A percentile compares a stretch with the other conserved stretches of the same genome.
Evolutionary conservation across 805 yeast genomes (phyloP).

Genomic region (Teunomyces kruisii): DNA sequence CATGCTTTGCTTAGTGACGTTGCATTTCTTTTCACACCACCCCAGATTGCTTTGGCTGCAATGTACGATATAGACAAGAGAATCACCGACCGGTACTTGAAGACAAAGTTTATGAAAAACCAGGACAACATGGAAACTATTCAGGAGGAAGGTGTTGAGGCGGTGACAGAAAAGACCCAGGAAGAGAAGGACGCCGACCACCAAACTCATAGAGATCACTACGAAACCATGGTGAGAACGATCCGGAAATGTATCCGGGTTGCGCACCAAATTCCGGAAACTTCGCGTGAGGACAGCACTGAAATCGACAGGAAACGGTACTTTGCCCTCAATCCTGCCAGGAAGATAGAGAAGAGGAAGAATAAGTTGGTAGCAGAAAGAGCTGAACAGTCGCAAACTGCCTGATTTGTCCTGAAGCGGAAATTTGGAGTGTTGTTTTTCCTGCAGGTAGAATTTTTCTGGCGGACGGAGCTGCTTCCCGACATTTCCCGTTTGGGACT

Average conservation of each 20-base stretch:
- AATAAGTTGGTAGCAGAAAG: conserved; percentile 17
- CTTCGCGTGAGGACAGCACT: conserved; percentile 62
- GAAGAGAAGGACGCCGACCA: conserved; percentile 7
- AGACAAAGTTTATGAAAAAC: conserved; percentile 48
- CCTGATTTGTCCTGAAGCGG: not conserved
- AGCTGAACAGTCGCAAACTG: not conserved
- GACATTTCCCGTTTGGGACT: not conserved
- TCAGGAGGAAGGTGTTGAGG: conserved; percentile 3
- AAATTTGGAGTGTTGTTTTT: too few relatives aligned
- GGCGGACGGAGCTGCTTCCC: not conserved
- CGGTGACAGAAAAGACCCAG: conserved; percentile 14
- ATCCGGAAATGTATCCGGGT: conserved; percentile 50
- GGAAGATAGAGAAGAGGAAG: conserved; percentile 46
- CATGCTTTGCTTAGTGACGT: conserved; percentile 73
- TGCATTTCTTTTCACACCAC: conserved; percentile 80
- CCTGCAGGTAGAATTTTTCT: not conserved
- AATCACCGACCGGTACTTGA: conserved; percentile 64
- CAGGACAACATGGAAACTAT: conserved; percentile 4
- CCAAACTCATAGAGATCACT: conserved; percentile 25
- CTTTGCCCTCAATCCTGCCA: conserved; percentile 59
- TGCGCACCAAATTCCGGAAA: conserved; percentile 43
- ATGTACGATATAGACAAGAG: conserved; percentile 65
- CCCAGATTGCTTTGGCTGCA: conserved; percentile 92
- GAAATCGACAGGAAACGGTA: conserved; percentile 63
- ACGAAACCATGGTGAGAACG: conserved; percentile 44